Percentiles rank a stretch among this genome's conserved stretches.
phyloP scores from a whole-genome alignment of 805 yeast genomes.

The Yarrowia porcina region DNA sequence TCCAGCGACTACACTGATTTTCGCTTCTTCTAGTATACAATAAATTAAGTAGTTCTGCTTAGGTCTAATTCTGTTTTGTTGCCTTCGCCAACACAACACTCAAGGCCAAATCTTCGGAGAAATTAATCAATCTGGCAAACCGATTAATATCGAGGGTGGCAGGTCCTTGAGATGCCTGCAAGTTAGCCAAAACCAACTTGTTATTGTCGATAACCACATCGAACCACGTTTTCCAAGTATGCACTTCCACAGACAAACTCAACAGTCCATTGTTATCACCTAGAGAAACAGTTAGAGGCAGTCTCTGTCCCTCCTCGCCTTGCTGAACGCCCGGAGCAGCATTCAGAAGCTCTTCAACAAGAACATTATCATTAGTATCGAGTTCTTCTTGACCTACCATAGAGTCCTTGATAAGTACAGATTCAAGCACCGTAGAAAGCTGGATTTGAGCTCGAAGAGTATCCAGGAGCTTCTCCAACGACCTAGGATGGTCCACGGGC shows the following conservation, averaged over 20 bases:
- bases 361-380: slow-evolving; percentile 8
- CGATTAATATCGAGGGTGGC: background rate
- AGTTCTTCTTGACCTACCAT: slow-evolving; percentile 7
- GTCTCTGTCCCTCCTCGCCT: background rate
- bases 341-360: slow-evolving; percentile 23
- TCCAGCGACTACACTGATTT: too few relatives aligned
- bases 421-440: slow-evolving; percentile 26
- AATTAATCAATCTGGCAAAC: background rate
- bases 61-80: background rate
- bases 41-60: background rate
- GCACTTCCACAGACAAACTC: slow-evolving; percentile 17
- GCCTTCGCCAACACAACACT: background rate
- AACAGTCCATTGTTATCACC: slow-evolving; percentile 8
- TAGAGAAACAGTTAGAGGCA: slow-evolving; percentile 15
- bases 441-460: slow-evolving; percentile 30
- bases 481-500: slow-evolving; percentile 35
- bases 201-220: slow-evolving; percentile 1
- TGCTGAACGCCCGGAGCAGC: background rate
- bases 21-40: too few relatives aligned
- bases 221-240: slow-evolving; percentile 9
- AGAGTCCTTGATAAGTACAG: slow-evolving; percentile 26
- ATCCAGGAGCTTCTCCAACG: slow-evolving; percentile 32
- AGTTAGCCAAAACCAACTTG: background rate
- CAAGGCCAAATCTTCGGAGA: slow-evolving; percentile 7
- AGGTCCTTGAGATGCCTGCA: background rate